These are phyloP conservation scores for Salvia rosmarinus DNA, from an alignment of 257 asterid genomes.

Conservation along the genomic window DNA sequence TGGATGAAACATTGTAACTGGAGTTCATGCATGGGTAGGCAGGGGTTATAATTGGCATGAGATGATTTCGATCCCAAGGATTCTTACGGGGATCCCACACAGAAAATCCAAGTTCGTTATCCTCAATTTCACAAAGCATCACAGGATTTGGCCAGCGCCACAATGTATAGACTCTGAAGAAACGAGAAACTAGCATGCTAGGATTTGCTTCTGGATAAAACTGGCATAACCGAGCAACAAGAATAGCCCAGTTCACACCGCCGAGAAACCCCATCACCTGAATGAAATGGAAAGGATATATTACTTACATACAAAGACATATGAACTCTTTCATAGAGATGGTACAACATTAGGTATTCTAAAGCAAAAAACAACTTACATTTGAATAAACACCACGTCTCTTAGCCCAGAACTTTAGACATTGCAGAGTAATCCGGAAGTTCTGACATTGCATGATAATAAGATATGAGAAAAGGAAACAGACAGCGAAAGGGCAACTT, in stretches of 20 bases:
- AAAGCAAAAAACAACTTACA: slow-evolving; percentile 50
- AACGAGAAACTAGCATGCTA: slow-evolving; percentile 93
- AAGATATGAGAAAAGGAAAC: background rate
- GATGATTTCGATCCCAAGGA: slow-evolving; percentile 86
- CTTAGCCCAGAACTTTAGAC: slow-evolving; percentile 93
- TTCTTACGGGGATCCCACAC: slow-evolving; percentile 94
- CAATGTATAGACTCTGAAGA: slow-evolving; percentile 79
- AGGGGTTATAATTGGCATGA: slow-evolving; percentile 97
- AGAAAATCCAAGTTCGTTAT: slow-evolving; percentile 83
- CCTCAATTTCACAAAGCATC: slow-evolving; percentile 88
- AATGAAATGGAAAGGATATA: slow-evolving; percentile 12
- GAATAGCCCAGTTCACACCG: slow-evolving; percentile 97
- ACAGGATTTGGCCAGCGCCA: slow-evolving; percentile 99
- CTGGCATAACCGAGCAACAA: slow-evolving; percentile 93
- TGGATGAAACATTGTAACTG: slow-evolving; percentile 92
- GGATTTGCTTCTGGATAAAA: slow-evolving; percentile 93
- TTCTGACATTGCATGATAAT: slow-evolving; percentile 44
- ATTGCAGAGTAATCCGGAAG: slow-evolving; percentile 76
- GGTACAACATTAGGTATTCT: background rate
- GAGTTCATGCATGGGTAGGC: slow-evolving; percentile 99
- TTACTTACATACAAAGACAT: background rate
- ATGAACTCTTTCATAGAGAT: slow-evolving; percentile 9
- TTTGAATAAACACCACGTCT: slow-evolving; percentile 93
- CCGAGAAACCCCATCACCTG: slow-evolving; percentile 99
- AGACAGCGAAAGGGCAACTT: background rate